Evolutionary conservation across 345 rosid genomes (phyloP).

Genomic region (Clarkia xantiana): DNA sequence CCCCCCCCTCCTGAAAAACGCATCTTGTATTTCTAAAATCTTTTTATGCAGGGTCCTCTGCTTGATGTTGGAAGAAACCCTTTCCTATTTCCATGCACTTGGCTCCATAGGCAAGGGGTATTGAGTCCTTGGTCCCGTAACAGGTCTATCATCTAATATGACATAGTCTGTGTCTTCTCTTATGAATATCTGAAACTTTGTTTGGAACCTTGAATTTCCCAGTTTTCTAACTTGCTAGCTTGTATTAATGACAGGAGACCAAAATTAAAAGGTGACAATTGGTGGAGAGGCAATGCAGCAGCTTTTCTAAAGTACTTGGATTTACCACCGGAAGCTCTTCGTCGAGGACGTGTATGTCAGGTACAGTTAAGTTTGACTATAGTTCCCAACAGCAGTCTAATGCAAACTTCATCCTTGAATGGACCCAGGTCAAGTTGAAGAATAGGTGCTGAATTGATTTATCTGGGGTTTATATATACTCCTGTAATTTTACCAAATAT

Average conservation of each 20-base stretch:
- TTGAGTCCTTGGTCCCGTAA: slow-evolving; percentile 72
- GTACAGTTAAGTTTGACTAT: slow-evolving; percentile 8
- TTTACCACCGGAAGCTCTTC: slow-evolving; percentile 51
- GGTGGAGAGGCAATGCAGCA: slow-evolving; percentile 97
- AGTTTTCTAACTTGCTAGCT: background rate
- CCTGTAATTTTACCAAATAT: no score
- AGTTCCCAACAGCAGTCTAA: no score
- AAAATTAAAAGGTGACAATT: slow-evolving; percentile 68
- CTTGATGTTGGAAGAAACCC: slow-evolving; percentile 87
- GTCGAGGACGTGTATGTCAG: slow-evolving; percentile 66
- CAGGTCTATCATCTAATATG: slow-evolving; percentile 21
- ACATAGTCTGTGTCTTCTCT: background rate
- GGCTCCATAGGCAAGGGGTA: slow-evolving; percentile 80
- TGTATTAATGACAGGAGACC: slow-evolving; percentile 37
- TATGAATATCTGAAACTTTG: background rate
- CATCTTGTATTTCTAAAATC: slow-evolving; percentile 4
- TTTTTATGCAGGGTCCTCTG: slow-evolving; percentile 58
- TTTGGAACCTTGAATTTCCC: background rate
- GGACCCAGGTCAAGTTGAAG: no score
- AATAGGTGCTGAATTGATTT: no score
- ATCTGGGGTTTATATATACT: no score
- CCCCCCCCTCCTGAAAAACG: no score
- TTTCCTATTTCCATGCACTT: slow-evolving; percentile 61
- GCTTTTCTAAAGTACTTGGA: slow-evolving; percentile 61
- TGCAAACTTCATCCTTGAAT: no score